Evolutionary conservation across 805 yeast genomes (phyloP), one percentile per base, ranked within the genome.

Genomic region (Candida arabinofermentans): DNA sequence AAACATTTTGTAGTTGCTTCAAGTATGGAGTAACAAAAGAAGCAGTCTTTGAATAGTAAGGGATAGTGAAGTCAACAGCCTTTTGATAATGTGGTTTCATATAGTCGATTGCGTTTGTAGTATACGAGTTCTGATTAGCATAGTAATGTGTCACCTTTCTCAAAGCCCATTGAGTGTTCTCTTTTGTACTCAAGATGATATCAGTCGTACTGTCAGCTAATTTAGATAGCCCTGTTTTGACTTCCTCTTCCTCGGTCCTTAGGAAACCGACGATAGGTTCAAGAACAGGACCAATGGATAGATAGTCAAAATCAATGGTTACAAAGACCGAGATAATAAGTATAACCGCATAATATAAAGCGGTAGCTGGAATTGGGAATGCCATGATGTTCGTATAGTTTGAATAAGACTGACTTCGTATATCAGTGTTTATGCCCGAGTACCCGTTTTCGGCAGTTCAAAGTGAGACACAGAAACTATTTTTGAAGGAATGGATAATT

Each of bases 301-400:
- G 26, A 16, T 40, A 27, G 26, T 48, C 50, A 21, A 41, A 37
- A 27, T 39, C 43, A 21, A 41, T 44, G 17, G 47, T 21, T 16
- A 47, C 26, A 12, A 48, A 16, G 29, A 51, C 30, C 29, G 55
- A 51, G n/a, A 51, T 37, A 34, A 51, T 35, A 16, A 48, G 35
- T 6, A 48, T 45, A 27, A 47, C 41, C 24, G 47, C 48, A 29
- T 51, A 51, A 41, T 51, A 51, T 6, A 47, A 33, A 13, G 48
- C 47, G 16, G 48, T 10, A 10, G 43, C 26, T 8, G 51, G 43
- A 31, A 46, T 36, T 27, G 49, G 40, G 43, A 42, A 42, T 8
- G 22, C n/a, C n/a, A n/a, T n/a, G n/a, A n/a, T n/a, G n/a, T n/a
- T n/a, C n/a, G n/a, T n/a, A n/a, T n/a, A n/a, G n/a, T n/a, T n/a